phyloP scores from a whole-genome alignment of 2,329 filamentous ascomycete species.

The Exophiala mesophila region DNA sequence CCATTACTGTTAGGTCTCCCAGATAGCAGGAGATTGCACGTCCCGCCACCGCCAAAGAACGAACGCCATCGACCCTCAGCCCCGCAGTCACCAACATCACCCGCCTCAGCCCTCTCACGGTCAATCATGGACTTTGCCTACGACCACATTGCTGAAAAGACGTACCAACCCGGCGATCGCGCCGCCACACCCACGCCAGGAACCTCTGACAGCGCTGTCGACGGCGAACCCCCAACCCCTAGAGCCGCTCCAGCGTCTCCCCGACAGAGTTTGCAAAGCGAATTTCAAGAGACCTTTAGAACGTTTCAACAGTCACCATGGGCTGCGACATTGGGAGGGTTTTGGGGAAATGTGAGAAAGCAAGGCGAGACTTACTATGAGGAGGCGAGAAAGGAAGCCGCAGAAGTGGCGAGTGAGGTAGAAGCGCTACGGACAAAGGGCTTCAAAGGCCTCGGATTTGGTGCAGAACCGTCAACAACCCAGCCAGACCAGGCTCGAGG shows the following conservation, averaged over 20 bases:
- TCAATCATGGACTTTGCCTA: conserved; percentile 84
- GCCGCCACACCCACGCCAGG: conserved; percentile 28
- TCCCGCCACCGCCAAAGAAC: too few species aligned
- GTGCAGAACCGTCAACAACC: conserved; percentile 22
- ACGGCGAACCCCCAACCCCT: conserved; percentile 22
- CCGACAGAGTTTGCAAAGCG: conserved; percentile 65
- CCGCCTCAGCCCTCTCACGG: not conserved
- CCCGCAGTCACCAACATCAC: too few species aligned
- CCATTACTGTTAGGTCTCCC: too few species aligned
- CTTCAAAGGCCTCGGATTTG: conserved; percentile 15
- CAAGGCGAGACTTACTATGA: conserved; percentile 89
- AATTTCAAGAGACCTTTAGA: conserved; percentile 92
- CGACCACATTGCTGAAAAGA: conserved; percentile 89
- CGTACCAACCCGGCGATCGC: conserved; percentile 54
- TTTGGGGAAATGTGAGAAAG: conserved; percentile 88
- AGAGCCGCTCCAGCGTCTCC: conserved; percentile 29
- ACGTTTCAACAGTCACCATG: conserved; percentile 87
- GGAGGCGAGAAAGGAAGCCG: conserved; percentile 75
- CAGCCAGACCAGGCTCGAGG: conserved; percentile 30
- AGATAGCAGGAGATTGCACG: too few species aligned
- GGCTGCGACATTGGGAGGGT: conserved; percentile 81
- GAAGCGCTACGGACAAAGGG: conserved; percentile 60
- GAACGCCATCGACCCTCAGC: too few species aligned
- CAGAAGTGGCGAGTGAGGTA: conserved; percentile 77
- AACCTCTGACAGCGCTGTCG: conserved; percentile 40